Evolutionary conservation across 768 basidiomycete species (phyloP).

Genomic region (Lanmaoa pseudosensibilis): DNA sequence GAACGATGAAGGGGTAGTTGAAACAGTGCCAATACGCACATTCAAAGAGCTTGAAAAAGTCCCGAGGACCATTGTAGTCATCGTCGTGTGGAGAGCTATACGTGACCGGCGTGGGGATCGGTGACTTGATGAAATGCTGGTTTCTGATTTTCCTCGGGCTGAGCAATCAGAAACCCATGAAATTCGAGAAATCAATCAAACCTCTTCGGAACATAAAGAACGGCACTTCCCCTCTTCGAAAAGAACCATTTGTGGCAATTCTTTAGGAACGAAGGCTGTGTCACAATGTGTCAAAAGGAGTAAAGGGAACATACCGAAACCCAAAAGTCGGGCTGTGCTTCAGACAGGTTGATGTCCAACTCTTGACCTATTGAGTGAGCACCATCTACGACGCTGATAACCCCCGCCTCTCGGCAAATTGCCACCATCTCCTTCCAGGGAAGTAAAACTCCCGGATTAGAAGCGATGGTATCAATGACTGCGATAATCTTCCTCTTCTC

Average conservation of each 20-base stretch:
- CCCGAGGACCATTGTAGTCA: conserved; percentile 25
- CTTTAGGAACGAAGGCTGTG: conserved; percentile 30
- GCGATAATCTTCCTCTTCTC: conserved; percentile 54
- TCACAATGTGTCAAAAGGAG: not conserved
- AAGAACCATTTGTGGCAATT: conserved; percentile 89
- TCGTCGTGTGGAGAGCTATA: conserved; percentile 52
- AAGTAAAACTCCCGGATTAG: conserved; percentile 58
- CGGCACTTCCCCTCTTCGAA: conserved; percentile 63
- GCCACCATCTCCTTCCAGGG: conserved; percentile 73
- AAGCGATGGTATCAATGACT: conserved; percentile 66
- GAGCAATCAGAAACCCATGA: not conserved
- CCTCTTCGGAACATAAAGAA: conserved; percentile 73
- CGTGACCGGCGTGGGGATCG: conserved; percentile 54
- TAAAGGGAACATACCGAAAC: conserved; percentile 51
- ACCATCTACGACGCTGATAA: conserved; percentile 72
- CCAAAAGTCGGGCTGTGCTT: conserved; percentile 71
- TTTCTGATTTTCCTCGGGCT: conserved; percentile 42
- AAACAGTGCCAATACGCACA: conserved; percentile 24
- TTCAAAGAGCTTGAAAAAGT: conserved; percentile 53
- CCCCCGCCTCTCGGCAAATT: conserved; percentile 61
- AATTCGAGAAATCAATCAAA: conserved; percentile 23
- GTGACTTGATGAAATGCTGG: conserved; percentile 58
- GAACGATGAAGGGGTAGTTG: not conserved
- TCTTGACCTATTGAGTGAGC: conserved; percentile 81
- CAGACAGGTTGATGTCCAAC: conserved; percentile 54